Evolutionary conservation across 2,329 filamentous ascomycete species (phyloP), one percentile per base, ranked within the genome.

Genomic region (Diaporthe humulicola): DNA sequence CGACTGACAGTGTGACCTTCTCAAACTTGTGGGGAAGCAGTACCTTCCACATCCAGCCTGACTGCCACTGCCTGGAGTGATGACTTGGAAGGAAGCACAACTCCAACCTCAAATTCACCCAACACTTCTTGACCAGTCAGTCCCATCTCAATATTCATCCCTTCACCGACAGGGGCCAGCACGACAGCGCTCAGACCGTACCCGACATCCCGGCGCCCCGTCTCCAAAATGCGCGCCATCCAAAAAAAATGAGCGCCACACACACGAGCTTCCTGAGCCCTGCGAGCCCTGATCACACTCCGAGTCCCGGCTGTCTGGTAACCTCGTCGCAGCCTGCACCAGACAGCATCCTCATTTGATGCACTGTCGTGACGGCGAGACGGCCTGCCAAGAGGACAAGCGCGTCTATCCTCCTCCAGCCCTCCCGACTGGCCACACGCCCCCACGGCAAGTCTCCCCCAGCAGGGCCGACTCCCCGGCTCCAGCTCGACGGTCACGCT

Each of bases 231-330:
- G 40, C 25, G 42, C 57, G n/a, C 42, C 22, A 30, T 33, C n/a
- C n/a, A n/a, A n/a, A n/a, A n/a, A n/a, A n/a, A n/a, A n/a, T 8
- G 15, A 42, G 14, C 57, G 45, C 33, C 57, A 56, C 52, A 22
- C 56, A 28, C 28, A 8, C 54, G 14, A 36, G 7, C 30, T 38
- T 56, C 25, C 9, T 12, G 38, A 50, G 48, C 48, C 48, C 57
- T 58, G 56, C 28, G 22, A n/a, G 56, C 22, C 33, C 28, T 71
- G 40, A 60, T 50, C 40, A 60, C 42, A 71, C 42, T 33, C 12
- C 25, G n/a, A 61, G 57, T 54, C 70, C 70, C 70, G 54, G 57
- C 57, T 52, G 70, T 52, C 48, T 72, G 70, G 70, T 72, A 72
- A 64, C 57, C 30, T 25, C 52, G 14, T 50, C 28, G 17, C 38